Conservation (phyloP, 1,139 yeast species). For the Geotrichum phurueaensis region DNA sequence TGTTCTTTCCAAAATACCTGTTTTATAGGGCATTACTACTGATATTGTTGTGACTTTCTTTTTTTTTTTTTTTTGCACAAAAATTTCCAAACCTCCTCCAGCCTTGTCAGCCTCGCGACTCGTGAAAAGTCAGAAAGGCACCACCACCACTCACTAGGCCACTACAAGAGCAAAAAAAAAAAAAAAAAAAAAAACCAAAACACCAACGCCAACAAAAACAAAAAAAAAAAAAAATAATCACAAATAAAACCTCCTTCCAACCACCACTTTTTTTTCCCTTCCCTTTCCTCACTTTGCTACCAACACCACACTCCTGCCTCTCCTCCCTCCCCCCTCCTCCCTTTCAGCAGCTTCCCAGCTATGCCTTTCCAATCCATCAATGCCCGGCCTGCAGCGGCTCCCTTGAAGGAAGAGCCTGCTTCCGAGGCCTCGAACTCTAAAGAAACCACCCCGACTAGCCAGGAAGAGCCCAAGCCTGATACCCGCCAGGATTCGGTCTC, state of each 20-base stretch:
- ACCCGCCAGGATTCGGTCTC: slow-evolving; percentile 16
- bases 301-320: background rate
- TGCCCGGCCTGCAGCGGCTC: slow-evolving; percentile 6
- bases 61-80: background rate
- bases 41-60: background rate
- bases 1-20: too few species aligned
- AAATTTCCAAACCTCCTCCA: background rate
- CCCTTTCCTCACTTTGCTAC: background rate
- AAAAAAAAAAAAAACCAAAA: background rate
- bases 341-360: slow-evolving; percentile 7
- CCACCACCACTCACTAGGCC: background rate
- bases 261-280: background rate
- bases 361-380: slow-evolving; percentile 16
- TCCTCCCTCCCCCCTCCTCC: too few species aligned
- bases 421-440: background rate
- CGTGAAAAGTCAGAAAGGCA: background rate
- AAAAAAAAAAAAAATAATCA: background rate
- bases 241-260: background rate
- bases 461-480: slow-evolving; percentile 6
- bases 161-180: too few species aligned
- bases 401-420: slow-evolving; percentile 9
- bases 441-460: slow-evolving; percentile 1
- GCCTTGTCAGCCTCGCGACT: background rate
- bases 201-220: background rate
- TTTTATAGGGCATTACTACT: too few species aligned